phyloP scores from a whole-genome alignment of 2,329 filamentous ascomycete species.

The Monosporascus sp. region DNA sequence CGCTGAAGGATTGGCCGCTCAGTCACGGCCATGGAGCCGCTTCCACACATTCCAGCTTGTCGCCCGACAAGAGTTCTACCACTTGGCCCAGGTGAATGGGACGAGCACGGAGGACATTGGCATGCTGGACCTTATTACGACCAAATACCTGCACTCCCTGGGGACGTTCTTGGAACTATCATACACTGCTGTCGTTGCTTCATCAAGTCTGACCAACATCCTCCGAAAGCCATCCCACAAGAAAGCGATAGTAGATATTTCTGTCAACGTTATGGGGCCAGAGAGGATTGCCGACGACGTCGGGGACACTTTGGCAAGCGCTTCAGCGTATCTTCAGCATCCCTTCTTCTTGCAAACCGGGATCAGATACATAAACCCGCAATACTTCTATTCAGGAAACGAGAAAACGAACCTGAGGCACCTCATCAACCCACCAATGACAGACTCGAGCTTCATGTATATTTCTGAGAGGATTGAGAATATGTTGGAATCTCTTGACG shows the following conservation, averaged over 20 bases:
- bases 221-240: not conserved
- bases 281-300: not conserved
- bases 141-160: too few species aligned
- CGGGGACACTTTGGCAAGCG: not conserved
- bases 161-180: too few species aligned
- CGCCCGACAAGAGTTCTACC: too few species aligned
- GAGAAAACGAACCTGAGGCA: conserved; percentile 3
- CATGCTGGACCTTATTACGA: too few species aligned
- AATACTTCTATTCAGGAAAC: conserved; percentile 4
- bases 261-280: not conserved
- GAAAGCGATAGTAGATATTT: not conserved
- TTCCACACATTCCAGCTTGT: too few species aligned
- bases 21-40: too few species aligned
- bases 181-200: too few species aligned
- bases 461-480: not conserved
- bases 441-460: not conserved
- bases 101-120: too few species aligned
- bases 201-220: too few species aligned
- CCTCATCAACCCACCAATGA: conserved; percentile 2
- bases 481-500: not conserved
- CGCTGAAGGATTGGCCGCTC: too few species aligned
- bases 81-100: too few species aligned
- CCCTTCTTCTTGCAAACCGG: conserved; percentile 1
- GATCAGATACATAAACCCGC: conserved; percentile 8
- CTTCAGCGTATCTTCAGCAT: conserved; percentile 5